Percentiles rank a stretch among this genome's conserved stretches.
Evolutionary conservation across 2,329 filamentous ascomycete genomes (phyloP).

Genomic region (Bipolaris sorokiniana): DNA sequence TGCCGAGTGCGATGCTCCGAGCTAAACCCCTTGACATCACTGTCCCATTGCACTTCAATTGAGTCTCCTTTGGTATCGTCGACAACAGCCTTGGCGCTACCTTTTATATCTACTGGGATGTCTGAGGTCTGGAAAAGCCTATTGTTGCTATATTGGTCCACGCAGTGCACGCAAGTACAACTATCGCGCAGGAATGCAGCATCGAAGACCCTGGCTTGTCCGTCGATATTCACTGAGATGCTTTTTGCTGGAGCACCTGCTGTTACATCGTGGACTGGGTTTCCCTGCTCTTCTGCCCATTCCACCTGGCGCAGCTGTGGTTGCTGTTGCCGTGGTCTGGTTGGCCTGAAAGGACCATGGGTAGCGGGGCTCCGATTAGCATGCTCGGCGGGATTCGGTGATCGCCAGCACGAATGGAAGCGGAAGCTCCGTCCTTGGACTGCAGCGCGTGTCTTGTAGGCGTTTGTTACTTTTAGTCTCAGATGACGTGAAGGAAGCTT

Average conservation of each 20-base stretch:
- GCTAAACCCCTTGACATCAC: slow-evolving; percentile 58
- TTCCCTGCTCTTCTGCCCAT: slow-evolving; percentile 21
- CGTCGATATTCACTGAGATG: slow-evolving; percentile 43
- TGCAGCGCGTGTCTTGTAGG: slow-evolving; percentile 1
- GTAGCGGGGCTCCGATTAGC: slow-evolving; percentile 30
- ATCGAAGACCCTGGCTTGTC: slow-evolving; percentile 39
- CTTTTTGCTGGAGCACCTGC: slow-evolving; percentile 37
- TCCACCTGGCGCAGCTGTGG: slow-evolving; percentile 20
- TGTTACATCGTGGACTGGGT: slow-evolving; percentile 7
- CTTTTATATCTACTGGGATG: slow-evolving; percentile 58
- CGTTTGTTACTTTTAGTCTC: neutral
- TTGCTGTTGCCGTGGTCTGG: slow-evolving; percentile 28
- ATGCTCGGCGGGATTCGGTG: slow-evolving; percentile 23
- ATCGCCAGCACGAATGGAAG: slow-evolving; percentile 28
- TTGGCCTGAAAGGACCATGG: slow-evolving; percentile 27
- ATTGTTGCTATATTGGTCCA: slow-evolving; percentile 65
- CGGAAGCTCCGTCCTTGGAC: slow-evolving; percentile 20
- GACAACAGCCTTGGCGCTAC: slow-evolving; percentile 41
- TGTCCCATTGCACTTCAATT: slow-evolving; percentile 66
- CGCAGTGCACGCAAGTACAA: slow-evolving; percentile 63
- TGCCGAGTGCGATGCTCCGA: slow-evolving; percentile 52
- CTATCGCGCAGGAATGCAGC: slow-evolving; percentile 60
- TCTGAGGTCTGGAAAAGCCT: slow-evolving; percentile 70
- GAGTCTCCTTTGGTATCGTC: slow-evolving; percentile 51
- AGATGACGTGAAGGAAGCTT: slow-evolving; percentile 13